Evolutionary conservation across 208 protist genomes (phyloP), one percentile per base, ranked within the genome.

Genomic region (Acanthamoeba polyphaga): DNA sequence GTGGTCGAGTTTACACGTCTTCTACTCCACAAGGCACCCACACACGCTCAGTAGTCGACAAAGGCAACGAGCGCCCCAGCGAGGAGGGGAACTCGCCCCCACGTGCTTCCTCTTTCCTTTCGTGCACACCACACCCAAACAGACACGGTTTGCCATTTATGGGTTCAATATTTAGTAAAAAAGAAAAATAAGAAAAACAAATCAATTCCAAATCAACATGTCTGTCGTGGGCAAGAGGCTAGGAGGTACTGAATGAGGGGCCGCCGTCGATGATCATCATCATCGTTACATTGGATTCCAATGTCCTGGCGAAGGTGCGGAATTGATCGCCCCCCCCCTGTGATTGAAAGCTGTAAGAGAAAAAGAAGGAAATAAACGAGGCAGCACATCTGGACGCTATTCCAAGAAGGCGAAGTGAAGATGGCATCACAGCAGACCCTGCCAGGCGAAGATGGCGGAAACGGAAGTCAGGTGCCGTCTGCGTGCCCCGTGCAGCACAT

Each of bases 401-500:
- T 53, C 49, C 49, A 53, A 53, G 49, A 53, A 53, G 49, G 13
- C 49, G 49, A 53, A 13, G 49, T 53, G 49, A 74, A 70, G 64
- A 70, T 70, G 64, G 64, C 64, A 32, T 27, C n/a, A 9, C 64
- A 70, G 27, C 64, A 32, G 60, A 66, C 60, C 60, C 4, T 19
- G 60, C 60, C 58, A n/a, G n/a, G n/a, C 58, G 58, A 62, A 68
- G 27, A 68, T 68, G 62, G 27, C 27, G 62, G 62, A 68, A 53
- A 53, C 49, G 58, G 58, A 1, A 68, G 27, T 3, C 60, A 9
- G 9, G 68, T 74, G 13, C 68, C 68, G 12, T 74, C 68, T 10
- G 68, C 68, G 7, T 74, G 68, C 29, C 68, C 68, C 68, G 68
- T 74, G 10, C 27, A 74, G 68, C 68, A 74, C 13, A 74, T 74